Conservation (phyloP, 441 rosid genomes). For the Adansonia rubrostipa region DNA sequence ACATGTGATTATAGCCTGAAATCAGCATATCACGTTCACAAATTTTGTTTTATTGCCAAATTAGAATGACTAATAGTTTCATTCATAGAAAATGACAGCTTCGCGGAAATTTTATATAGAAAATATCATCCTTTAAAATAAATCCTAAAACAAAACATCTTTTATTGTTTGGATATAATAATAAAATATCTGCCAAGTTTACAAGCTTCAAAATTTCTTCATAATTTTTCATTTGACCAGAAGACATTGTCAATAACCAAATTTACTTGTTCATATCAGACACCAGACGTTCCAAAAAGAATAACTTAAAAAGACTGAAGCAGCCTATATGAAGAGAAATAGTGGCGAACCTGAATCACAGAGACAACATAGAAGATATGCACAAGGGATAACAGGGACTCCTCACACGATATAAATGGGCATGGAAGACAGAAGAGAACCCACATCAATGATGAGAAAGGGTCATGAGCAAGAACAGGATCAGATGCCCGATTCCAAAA, state of each 20-base stretch:
- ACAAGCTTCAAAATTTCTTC: not conserved
- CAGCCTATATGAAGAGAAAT: constrained; percentile 17
- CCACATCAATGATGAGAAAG: constrained; percentile 99
- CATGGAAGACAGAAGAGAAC: constrained; percentile 91
- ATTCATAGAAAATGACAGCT: not conserved
- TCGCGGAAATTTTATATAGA: not conserved
- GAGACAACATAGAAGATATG: constrained; percentile 85
- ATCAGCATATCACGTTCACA: constrained; percentile 33
- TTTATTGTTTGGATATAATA: not conserved
- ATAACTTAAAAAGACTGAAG: not conserved
- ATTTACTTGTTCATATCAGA: not conserved
- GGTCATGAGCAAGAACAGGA: constrained; percentile 89
- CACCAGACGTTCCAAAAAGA: constrained; percentile 2
- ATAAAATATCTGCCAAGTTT: not conserved
- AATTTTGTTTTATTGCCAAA: not conserved
- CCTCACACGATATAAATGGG: constrained; percentile 81
- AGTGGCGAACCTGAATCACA: constrained; percentile 73
- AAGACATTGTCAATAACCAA: constrained; percentile 13
- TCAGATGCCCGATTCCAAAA: constrained; percentile 86
- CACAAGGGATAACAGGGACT: constrained; percentile 80
- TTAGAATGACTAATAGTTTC: constrained; percentile 12
- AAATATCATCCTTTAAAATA: not conserved
- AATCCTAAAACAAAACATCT: not conserved
- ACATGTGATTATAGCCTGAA: constrained; percentile 76
- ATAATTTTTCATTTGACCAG: constrained; percentile 22